Conservation (phyloP, 139 green algal species). For the Pleodorina starrii region DNA sequence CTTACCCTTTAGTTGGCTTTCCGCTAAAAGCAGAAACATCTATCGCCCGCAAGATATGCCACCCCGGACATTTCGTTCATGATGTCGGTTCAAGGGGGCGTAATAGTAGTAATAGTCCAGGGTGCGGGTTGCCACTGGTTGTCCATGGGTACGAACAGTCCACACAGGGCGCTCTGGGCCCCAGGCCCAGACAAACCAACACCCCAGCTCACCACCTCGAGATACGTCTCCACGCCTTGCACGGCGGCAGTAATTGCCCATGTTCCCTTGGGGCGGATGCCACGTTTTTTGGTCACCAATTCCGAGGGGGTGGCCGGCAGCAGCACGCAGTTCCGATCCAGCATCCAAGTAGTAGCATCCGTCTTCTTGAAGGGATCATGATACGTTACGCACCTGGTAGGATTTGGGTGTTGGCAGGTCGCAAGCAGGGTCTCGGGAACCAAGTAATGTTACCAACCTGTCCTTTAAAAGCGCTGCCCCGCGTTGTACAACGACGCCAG, state of each 20-base stretch:
- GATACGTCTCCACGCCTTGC: neutral
- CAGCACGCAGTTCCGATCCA: constrained; percentile 61
- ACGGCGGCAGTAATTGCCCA: constrained; percentile 51
- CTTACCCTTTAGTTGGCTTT: no score
- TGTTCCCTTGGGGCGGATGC: constrained; percentile 28
- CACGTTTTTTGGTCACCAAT: constrained; percentile 3
- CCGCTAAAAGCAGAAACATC: no score
- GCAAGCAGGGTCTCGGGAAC: neutral
- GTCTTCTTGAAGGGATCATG: constrained; percentile 23
- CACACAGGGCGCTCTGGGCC: no score
- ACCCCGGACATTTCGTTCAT: no score
- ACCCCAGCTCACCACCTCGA: constrained; percentile 66
- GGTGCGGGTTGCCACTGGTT: no score
- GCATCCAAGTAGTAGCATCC: constrained; percentile 49
- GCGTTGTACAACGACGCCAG: constrained; percentile 17
- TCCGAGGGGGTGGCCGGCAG: constrained; percentile 42
- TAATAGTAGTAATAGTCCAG: no score
- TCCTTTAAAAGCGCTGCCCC: neutral
- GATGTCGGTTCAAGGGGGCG: no score
- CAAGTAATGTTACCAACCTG: neutral
- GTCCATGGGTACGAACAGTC: no score
- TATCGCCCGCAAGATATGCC: no score
- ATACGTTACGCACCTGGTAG: neutral
- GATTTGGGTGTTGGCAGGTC: neutral
- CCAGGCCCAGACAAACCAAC: no score